phyloP scores from a whole-genome alignment of 495 filamentous ascomycete species.

The Sabuloglossum arenarium region DNA sequence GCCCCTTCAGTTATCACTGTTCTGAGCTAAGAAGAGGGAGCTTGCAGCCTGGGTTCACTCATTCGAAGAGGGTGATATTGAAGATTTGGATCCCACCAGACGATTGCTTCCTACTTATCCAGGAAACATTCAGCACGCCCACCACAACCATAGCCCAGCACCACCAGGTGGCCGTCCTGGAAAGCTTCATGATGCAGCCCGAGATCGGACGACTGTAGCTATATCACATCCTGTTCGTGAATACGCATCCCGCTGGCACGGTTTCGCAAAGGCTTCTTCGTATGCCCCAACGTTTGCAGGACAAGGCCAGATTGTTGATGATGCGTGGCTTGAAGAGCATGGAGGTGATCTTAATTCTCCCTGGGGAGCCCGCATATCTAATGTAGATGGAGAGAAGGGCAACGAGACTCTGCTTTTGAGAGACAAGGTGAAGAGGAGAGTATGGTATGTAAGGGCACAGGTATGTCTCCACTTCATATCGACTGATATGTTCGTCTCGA shows the following conservation, averaged over 20 bases:
- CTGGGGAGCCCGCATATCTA: conserved; percentile 26
- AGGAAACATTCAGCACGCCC: conserved; percentile 29
- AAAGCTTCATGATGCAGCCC: conserved; percentile 16
- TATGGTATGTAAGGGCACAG: conserved; percentile 32
- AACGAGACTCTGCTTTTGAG: conserved; percentile 17
- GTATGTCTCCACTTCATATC: conserved; percentile 9
- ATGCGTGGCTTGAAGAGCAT: conserved; percentile 38
- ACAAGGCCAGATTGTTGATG: conserved; percentile 26
- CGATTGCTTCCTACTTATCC: conserved; percentile 23
- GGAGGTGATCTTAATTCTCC: conserved; percentile 32
- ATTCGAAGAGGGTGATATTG: conserved; percentile 17
- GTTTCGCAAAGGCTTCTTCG: conserved; percentile 32
- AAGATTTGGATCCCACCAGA: background rate
- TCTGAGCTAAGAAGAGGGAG: background rate
- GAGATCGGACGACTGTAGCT: conserved; percentile 14
- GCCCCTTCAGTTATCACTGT: background rate
- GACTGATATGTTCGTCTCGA: background rate
- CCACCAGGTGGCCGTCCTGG: conserved; percentile 21
- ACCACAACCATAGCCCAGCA: conserved; percentile 36
- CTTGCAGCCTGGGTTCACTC: conserved; percentile 32
- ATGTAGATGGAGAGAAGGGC: conserved; percentile 28
- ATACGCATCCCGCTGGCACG: conserved; percentile 37
- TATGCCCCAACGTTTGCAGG: conserved; percentile 26
- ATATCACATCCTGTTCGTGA: conserved; percentile 9
- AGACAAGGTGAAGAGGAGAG: conserved; percentile 21